A percentile compares a stretch with the other conserved stretches of the same genome.
Evolutionary conservation across 2,329 filamentous ascomycete species (phyloP).

Genomic region (Alternaria rosae): DNA sequence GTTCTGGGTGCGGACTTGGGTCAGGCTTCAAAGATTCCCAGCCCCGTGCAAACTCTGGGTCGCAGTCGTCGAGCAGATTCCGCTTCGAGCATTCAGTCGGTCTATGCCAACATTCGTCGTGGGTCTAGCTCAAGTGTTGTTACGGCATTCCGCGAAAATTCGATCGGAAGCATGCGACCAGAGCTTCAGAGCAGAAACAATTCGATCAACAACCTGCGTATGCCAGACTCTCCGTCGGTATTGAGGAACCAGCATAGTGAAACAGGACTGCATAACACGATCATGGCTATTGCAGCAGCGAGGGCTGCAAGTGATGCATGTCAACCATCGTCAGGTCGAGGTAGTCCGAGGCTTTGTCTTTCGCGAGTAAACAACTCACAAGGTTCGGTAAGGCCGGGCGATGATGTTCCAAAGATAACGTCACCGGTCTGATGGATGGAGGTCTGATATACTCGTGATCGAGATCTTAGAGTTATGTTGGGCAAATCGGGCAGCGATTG

Average conservation of each 20-base stretch:
- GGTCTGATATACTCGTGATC: background rate
- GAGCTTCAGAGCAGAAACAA: constrained; percentile 26
- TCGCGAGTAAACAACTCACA: constrained; percentile 2
- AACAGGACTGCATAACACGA: constrained; percentile 29
- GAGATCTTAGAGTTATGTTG: background rate
- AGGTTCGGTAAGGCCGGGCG: constrained; percentile 2
- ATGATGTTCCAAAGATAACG: background rate
- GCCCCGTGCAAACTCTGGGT: constrained; percentile 48
- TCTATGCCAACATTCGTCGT: constrained; percentile 32
- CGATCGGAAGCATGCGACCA: constrained; percentile 20
- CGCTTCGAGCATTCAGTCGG: constrained; percentile 47
- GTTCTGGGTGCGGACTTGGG: constrained; percentile 15
- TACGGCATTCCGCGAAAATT: constrained; percentile 36
- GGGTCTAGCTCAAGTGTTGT: constrained; percentile 41
- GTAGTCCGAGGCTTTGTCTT: constrained; percentile 9
- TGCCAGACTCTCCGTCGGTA: constrained; percentile 15
- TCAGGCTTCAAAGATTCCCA: constrained; percentile 53
- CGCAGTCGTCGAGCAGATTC: constrained; percentile 51
- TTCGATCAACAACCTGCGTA: constrained; percentile 21
- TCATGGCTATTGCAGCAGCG: constrained; percentile 30
- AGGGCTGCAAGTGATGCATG: constrained; percentile 20
- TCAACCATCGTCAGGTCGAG: constrained; percentile 6
- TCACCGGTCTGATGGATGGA: background rate
- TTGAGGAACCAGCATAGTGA: constrained; percentile 27
- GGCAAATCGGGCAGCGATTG: background rate